phyloP scores from a whole-genome alignment of 768 basidiomycete species.

The Suillus decipiens region DNA sequence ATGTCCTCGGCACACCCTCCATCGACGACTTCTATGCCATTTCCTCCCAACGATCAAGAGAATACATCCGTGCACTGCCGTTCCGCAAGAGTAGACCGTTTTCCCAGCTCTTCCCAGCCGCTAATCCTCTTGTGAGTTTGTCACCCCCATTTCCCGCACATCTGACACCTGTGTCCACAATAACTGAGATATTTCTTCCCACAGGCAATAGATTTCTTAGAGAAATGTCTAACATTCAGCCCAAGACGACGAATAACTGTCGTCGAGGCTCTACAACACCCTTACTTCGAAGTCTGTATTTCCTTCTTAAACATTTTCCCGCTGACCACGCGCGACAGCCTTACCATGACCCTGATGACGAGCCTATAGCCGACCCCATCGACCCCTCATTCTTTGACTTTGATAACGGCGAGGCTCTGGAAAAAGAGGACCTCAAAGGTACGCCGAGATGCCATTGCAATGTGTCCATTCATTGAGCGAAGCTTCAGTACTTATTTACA shows the following conservation, averaged over 20 bases:
- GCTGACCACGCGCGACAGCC: slow-evolving; percentile 46
- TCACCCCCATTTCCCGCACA: neutral
- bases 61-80: slow-evolving; percentile 87
- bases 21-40: slow-evolving; percentile 97
- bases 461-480: slow-evolving; percentile 1
- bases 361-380: slow-evolving; percentile 76
- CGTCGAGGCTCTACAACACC: slow-evolving; percentile 84
- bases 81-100: slow-evolving; percentile 83
- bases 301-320: neutral
- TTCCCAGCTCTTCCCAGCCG: slow-evolving; percentile 67
- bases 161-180: neutral
- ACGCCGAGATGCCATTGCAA: slow-evolving; percentile 12
- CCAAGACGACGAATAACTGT: slow-evolving; percentile 89
- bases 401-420: slow-evolving; percentile 64
- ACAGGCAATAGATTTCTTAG: slow-evolving; percentile 76
- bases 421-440: slow-evolving; percentile 75
- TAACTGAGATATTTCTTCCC: neutral
- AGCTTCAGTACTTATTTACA: slow-evolving; percentile 45
- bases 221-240: slow-evolving; percentile 79
- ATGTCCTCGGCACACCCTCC: slow-evolving; percentile 88
- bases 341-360: slow-evolving; percentile 88
- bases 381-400: slow-evolving; percentile 85
- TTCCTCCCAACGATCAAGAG: slow-evolving; percentile 73
- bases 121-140: slow-evolving; percentile 62
- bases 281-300: slow-evolving; percentile 72